A percentile compares a stretch with the other conserved stretches of the same genome.
phyloP scores from a whole-genome alignment of 176 grass and related monocot species.

The Phyllostachys edulis region DNA sequence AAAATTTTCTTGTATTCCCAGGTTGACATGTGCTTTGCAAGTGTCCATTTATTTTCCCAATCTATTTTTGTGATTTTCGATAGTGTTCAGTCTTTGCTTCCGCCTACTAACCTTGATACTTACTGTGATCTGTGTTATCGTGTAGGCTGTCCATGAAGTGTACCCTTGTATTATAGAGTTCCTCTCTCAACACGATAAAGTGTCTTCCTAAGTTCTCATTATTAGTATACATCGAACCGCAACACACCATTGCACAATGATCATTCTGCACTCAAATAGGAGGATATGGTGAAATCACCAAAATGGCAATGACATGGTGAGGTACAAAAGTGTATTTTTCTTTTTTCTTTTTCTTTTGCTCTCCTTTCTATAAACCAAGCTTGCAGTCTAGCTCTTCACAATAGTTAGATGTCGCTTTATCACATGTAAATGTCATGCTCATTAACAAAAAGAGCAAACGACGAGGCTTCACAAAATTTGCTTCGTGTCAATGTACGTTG shows the following conservation, averaged over 20 bases:
- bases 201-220: slow-evolving; percentile 29
- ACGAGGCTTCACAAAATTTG: neutral
- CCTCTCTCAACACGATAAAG: too few species aligned
- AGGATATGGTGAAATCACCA: neutral
- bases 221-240: neutral
- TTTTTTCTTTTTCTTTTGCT: neutral
- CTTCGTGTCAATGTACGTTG: too few species aligned
- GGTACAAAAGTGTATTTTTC: neutral
- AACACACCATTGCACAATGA: neutral
- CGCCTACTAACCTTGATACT: neutral
- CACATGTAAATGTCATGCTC: neutral
- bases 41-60: too few species aligned
- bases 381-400: slow-evolving; percentile 2
- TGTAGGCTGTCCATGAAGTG: slow-evolving; percentile 87
- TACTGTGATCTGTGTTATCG: slow-evolving; percentile 17
- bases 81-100: slow-evolving; percentile 13
- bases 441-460: neutral
- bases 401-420: neutral
- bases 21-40: too few species aligned
- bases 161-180: slow-evolving; percentile 88
- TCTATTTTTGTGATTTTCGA: too few species aligned
- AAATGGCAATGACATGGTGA: neutral
- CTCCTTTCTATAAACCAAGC: neutral
- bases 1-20: too few species aligned
- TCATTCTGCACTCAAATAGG: neutral